These are phyloP conservation scores for Salix exigua DNA, from an alignment of 345 rosid genomes.

Conservation along the genomic window DNA sequence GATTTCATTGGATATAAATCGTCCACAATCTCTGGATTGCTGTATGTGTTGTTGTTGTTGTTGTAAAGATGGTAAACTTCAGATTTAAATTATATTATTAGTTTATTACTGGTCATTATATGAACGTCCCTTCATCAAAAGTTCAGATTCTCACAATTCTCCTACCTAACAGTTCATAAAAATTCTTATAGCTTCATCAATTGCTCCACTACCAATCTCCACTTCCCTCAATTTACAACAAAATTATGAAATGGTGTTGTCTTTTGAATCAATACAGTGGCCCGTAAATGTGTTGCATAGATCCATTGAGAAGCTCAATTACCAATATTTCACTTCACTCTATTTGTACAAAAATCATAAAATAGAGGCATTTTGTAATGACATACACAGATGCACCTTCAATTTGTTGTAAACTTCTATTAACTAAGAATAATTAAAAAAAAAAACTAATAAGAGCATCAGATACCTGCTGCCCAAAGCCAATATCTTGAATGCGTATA, in stretches of 20 bases:
- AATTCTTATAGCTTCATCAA: neutral
- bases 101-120: neutral
- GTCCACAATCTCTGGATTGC: too few species aligned
- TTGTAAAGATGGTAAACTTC: too few species aligned
- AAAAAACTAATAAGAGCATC: neutral
- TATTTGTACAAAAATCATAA: neutral
- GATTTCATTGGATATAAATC: too few species aligned
- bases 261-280: too few species aligned
- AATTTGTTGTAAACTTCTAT: neutral
- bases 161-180: neutral
- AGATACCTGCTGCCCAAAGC: slow-evolving; percentile 70
- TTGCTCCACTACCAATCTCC: too few species aligned
- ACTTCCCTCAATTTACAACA: too few species aligned
- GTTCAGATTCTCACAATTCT: neutral
- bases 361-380: neutral
- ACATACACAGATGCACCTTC: too few species aligned
- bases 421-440: neutral
- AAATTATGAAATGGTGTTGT: too few species aligned
- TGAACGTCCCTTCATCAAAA: neutral
- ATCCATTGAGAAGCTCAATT: neutral
- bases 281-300: too few species aligned
- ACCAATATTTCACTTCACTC: neutral
- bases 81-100: too few species aligned
- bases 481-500: slow-evolving; percentile 75
- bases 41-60: too few species aligned